phyloP scores from a whole-genome alignment of 78 protist genomes.

The Dictyostelium citrinum region DNA sequence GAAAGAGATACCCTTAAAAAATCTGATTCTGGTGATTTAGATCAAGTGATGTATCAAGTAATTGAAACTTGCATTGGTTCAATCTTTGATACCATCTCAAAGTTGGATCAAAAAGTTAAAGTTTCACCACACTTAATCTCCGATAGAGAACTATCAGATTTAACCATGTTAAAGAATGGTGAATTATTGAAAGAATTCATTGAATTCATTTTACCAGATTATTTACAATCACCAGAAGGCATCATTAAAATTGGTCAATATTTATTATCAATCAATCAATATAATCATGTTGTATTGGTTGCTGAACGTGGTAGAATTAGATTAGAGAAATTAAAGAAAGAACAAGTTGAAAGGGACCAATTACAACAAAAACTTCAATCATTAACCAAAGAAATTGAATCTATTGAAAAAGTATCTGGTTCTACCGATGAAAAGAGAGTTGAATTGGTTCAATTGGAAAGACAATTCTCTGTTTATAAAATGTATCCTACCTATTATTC shows the following conservation, averaged over 20 bases:
- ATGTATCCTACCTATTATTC: neutral
- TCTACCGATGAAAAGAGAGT: neutral
- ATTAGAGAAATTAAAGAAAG: neutral
- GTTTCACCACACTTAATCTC: neutral
- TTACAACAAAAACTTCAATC: neutral
- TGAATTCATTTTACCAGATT: slow-evolving; percentile 38
- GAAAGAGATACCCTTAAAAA: neutral
- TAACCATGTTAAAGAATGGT: slow-evolving; percentile 5
- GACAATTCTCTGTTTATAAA: neutral
- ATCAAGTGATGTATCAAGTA: neutral
- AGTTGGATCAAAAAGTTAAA: neutral
- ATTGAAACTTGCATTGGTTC: slow-evolving; percentile 1
- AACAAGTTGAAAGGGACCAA: neutral
- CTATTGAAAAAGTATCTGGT: slow-evolving; percentile 40
- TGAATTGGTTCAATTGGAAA: neutral
- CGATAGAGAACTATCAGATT: neutral
- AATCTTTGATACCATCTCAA: slow-evolving; percentile 17
- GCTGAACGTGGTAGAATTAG: slow-evolving; percentile 50
- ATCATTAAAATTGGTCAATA: slow-evolving; percentile 32
- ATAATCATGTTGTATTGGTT: slow-evolving; percentile 42
- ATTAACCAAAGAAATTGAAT: neutral
- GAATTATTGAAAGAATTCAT: slow-evolving; percentile 39
- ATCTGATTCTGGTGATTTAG: neutral
- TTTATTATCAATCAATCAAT: slow-evolving; percentile 15
- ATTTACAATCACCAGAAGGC: slow-evolving; percentile 24